Evolutionary conservation across 768 basidiomycete genomes (phyloP).

Genomic region (Tylopilus sp.): DNA sequence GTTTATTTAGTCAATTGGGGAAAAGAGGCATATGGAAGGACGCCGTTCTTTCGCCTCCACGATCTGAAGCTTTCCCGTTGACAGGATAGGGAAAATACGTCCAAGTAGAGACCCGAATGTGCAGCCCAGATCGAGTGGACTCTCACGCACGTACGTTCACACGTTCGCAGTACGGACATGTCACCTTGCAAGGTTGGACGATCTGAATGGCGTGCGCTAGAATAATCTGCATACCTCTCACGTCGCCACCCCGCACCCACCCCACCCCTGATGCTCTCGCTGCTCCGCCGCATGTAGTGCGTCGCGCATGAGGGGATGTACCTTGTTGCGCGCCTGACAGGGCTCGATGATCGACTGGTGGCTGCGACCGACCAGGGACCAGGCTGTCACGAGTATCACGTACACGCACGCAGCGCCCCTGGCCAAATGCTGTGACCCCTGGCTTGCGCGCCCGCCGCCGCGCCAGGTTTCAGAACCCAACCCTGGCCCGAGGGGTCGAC

Average conservation of each 20-base stretch:
- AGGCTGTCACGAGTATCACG: too few relatives aligned
- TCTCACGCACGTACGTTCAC: neutral
- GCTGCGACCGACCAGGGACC: too few relatives aligned
- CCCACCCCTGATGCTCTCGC: neutral
- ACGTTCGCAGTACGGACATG: constrained; percentile 1
- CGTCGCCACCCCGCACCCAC: constrained; percentile 1
- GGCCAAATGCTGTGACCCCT: too few relatives aligned
- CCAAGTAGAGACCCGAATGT: neutral
- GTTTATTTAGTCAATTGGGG: neutral
- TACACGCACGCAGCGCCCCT: too few relatives aligned
- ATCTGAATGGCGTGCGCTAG: neutral
- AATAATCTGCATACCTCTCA: constrained; percentile 2
- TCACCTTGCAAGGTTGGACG: neutral
- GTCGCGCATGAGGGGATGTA: too few relatives aligned
- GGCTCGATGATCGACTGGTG: neutral
- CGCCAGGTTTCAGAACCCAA: too few relatives aligned
- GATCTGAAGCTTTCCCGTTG: too few relatives aligned
- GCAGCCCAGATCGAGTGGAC: neutral
- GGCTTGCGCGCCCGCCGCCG: too few relatives aligned
- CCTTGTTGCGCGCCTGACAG: too few relatives aligned
- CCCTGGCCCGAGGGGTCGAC: too few relatives aligned
- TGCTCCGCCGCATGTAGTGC: too few relatives aligned
- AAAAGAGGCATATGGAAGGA: neutral
- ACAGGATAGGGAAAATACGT: neutral
- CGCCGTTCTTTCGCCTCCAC: neutral